A percentile compares a stretch with the other conserved stretches of the same genome.
Conservation (phyloP, 306 rosid genomes). For the Ormosia emarginata region DNA sequence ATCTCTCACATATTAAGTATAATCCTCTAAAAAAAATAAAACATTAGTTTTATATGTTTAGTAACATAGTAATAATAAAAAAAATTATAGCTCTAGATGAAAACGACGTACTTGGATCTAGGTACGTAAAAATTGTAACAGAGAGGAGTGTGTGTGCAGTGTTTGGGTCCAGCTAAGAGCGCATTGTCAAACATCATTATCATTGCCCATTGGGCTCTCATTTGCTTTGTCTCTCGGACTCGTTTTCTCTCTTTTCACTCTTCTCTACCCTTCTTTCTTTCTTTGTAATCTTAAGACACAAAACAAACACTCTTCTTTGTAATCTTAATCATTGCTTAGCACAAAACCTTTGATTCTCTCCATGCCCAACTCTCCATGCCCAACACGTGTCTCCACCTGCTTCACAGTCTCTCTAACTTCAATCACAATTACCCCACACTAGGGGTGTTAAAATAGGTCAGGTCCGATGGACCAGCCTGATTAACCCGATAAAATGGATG, state of each 20-base stretch:
- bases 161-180: background rate
- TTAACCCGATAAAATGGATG: too few relatives aligned
- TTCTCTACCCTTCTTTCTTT: too few relatives aligned
- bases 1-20: too few relatives aligned
- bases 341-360: slow-evolving; percentile 12
- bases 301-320: background rate
- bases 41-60: too few relatives aligned
- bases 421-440: background rate
- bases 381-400: slow-evolving; percentile 30
- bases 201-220: slow-evolving; percentile 6
- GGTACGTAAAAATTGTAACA: too few relatives aligned
- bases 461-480: too few relatives aligned
- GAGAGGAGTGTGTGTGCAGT: too few relatives aligned
- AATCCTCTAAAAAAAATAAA: too few relatives aligned
- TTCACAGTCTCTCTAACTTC: background rate
- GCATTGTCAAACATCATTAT: slow-evolving; percentile 44
- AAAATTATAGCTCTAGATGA: too few relatives aligned
- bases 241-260: background rate
- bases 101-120: too few relatives aligned
- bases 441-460: too few relatives aligned
- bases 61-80: too few relatives aligned
- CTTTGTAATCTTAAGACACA: background rate
- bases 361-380: slow-evolving; percentile 43
- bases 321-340: background rate
- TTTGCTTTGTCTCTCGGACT: background rate